Percentiles rank a stretch among this genome's conserved stretches.
Conservation (phyloP, 495 filamentous ascomycete genomes). For the Lophium mytilinum region DNA sequence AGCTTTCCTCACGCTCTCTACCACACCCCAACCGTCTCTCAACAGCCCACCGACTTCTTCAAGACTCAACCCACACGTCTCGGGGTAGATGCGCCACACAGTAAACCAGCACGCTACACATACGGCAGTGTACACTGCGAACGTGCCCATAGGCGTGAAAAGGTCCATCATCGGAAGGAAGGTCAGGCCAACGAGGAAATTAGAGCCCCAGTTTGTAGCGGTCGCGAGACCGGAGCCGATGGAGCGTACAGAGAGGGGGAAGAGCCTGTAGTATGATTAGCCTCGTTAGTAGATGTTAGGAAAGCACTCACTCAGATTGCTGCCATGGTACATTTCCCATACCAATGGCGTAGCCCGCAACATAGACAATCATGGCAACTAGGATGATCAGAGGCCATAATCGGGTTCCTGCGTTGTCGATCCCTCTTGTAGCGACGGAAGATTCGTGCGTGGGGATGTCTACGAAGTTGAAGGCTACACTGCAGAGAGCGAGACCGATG, state of each 20-base stretch:
- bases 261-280: conserved; percentile 40
- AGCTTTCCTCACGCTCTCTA: conserved; percentile 30
- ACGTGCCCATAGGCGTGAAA: conserved; percentile 68
- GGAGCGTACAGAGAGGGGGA: conserved; percentile 73
- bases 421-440: neutral
- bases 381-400: conserved; percentile 48
- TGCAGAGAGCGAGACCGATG: conserved; percentile 56
- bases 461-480: conserved; percentile 58
- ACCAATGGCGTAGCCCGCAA: conserved; percentile 77
- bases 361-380: conserved; percentile 68
- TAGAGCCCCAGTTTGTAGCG: conserved; percentile 80
- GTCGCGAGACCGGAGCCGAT: conserved; percentile 77
- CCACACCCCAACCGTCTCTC: conserved; percentile 67
- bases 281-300: neutral
- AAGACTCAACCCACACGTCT: conserved; percentile 70
- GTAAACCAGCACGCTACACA: conserved; percentile 58
- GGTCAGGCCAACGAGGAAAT: conserved; percentile 79
- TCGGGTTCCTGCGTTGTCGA: neutral
- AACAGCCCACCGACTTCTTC: conserved; percentile 74
- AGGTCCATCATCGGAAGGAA: conserved; percentile 81
- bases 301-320: conserved; percentile 54
- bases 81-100: conserved; percentile 70
- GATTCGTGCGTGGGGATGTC: conserved; percentile 31
- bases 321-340: conserved; percentile 92
- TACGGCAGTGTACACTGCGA: conserved; percentile 63